Base-by-base conservation (phyloP, 2,329 filamentous ascomycete genomes). In the Penicillium fuscoglaucum region DNA sequence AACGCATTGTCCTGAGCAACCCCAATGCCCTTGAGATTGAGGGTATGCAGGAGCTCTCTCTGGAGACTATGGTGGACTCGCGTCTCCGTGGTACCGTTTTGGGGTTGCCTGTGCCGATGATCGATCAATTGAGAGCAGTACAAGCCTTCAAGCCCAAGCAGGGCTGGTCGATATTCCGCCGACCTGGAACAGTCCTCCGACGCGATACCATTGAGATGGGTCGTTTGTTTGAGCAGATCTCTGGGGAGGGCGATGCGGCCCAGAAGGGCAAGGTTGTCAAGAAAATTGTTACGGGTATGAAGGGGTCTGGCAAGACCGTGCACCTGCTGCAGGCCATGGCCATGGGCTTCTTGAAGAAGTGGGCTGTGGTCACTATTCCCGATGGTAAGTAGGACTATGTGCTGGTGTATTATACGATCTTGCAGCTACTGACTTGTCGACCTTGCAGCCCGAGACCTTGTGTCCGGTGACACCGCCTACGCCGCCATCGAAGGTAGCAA, bases 81-180 rank as follows among this genome's bases (percentile, higher is more conserved):
- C 79, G 80, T 35, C 83, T 84, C 51, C 78, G 83, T 10, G 91
- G 90, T 37, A 83, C 83, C 60, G 84, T 98, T 31, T 78, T 91
- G 52, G 84, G 84, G 1, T 76, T 98, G 29, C 86, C 89, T 8
- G 85, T 87, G 43, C 76, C 79, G 1, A 79, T 91, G 51, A 83
- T 97, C 51, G 92, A 96, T 78, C 85, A 88, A 73, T 80, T 99
- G 78, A 84, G 92, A 68, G 84, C 87, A n/a, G 82, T 90, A 54
- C 90, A 96, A 72, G 92, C 91, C 4, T 99, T 99, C 82, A 96
- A 96, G 83, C 82, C 87, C 24, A 90, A 87, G 26, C 95, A 98
- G 82, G 87, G 85, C 63, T 99, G 95, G 93, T 84, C 83, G 59
- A 79, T 96, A 69, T 99, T 98, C 77, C 82, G 90, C 66, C 84